Evolutionary conservation across 1,284 basidiomycete genomes (phyloP), one percentile per base, ranked within the genome.

Genomic region (Wallemia mellicola): DNA sequence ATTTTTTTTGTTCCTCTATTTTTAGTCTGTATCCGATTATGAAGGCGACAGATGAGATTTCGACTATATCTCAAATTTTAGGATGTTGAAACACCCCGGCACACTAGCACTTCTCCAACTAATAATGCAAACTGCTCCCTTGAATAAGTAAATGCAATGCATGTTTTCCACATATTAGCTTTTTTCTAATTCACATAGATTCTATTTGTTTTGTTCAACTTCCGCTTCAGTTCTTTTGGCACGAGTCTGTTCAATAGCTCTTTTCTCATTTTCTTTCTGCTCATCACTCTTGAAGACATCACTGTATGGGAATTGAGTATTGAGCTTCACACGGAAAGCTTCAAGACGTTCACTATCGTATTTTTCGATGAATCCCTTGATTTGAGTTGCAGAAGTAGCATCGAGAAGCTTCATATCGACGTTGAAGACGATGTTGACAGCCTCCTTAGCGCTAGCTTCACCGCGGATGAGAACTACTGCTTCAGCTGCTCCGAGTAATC

Each of bases 281-380:
- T 65, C 64, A 1, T 58, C 57, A 7, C 63, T 60, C 57, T 65
- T 66, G 61, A 75, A 72, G 11, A 66, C 67, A 62, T 66, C 68
- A 1, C 72, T 72, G 1, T 70, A 63, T 2, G 69, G 70, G 61
- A 70, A 67, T 2, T 64, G 60, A n/a, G 60, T 58, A n/a, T 56
- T 62, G 28, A 66, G 67, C n/a, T 61, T 61, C 2, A n/a, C 26
- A 27, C 64, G 64, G 58, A 70, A 71, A 26, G 64, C 63, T n/a
- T 64, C 63, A 1, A 65, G 48, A 24, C 60, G 60, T 11, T 62
- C 63, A 28, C 57, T 55, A 15, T 59, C 33, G 27, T 61, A 60
- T 0, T 57, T 26, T 24, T 63, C 60, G 2, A 66, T 59, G 22
- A 66, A 25, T 1, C 58, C 60, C 24, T 59, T 48, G 9, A 28